Evolutionary conservation across 2,329 filamentous ascomycete genomes (phyloP), one percentile per base, ranked within the genome.

Genomic region (Cercospora berteroae): DNA sequence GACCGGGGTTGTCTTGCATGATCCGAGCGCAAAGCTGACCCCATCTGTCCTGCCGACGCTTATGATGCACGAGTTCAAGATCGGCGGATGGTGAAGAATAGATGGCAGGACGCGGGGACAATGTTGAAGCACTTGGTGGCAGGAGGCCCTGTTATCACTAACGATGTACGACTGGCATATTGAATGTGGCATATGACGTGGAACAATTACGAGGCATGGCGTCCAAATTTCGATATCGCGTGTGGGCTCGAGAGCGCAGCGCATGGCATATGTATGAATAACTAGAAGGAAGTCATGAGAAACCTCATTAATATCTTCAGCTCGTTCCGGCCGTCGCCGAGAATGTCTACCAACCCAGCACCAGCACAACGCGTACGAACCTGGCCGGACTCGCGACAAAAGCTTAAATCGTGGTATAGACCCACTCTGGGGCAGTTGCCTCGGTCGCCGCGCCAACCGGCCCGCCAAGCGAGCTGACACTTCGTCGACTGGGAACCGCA

Each of bases 61-160:
- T 10, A 60, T 61, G 23, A 44, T 59, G 29, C 63, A 60, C 6
- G 62, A 68, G 18, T 68, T 68, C 63, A 65, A 63, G 63, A 52
- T 68, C 58, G 63, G 62, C 5, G 25, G 23, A 8, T 57, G 52
- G 29, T 29, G 52, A 29, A 23, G 10, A 23, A 10, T 9, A 13
- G 20, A 25, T 50, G 44, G 5, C 25, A 50, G 6, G 44, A 50
- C 20, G 12, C 20, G 20, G 10, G 20, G 12, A 23, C 9, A 13
- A 12, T 50, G 10, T 23, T 23, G 18, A 10, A 5, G 4, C 18
- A 23, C 44, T 50, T 50, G 20, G 10, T 7, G 20, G 44, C 44
- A 23, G 4, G 44, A 16, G 44, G 20, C 1, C 18, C 13, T 48
- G 10, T 13, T 7, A 48, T 16, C 4, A 23, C 18, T 12, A 50